Percentiles rank a stretch among this genome's conserved stretches.
phyloP scores from a whole-genome alignment of 2,329 filamentous ascomycete genomes.

The Calonectria fujianensis region DNA sequence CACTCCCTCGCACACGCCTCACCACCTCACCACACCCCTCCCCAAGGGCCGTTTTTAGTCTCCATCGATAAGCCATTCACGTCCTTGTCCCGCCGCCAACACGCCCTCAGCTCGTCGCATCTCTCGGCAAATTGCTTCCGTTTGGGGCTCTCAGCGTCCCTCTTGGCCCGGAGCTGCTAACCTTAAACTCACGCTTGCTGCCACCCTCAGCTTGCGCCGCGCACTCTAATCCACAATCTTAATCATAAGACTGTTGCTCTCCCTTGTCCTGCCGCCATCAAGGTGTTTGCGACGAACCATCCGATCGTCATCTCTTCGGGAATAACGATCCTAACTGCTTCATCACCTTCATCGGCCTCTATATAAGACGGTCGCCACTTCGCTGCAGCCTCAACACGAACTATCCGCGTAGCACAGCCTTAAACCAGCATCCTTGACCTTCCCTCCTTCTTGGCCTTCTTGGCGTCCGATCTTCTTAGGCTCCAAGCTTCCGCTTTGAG shows the following conservation, averaged over 20 bases:
- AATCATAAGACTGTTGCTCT: slow-evolving; percentile 39
- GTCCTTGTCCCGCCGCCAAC: slow-evolving; percentile 32
- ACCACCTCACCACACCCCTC: neutral
- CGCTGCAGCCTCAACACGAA: slow-evolving; percentile 38
- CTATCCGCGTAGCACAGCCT: slow-evolving; percentile 26
- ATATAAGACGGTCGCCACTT: slow-evolving; percentile 34
- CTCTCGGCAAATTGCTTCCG: slow-evolving; percentile 51
- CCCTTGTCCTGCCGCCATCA: slow-evolving; percentile 30
- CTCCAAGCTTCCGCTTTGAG: slow-evolving; percentile 46
- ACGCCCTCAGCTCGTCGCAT: slow-evolving; percentile 41
- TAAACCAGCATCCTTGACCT: slow-evolving; percentile 19
- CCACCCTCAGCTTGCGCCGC: slow-evolving; percentile 34
- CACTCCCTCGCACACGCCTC: neutral
- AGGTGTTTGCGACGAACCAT: slow-evolving; percentile 25
- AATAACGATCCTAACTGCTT: slow-evolving; percentile 1
- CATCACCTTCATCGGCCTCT: neutral
- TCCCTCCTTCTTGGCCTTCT: slow-evolving; percentile 42
- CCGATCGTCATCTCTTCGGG: slow-evolving; percentile 12
- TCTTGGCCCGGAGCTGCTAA: slow-evolving; percentile 41
- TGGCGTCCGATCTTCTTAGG: slow-evolving; percentile 46
- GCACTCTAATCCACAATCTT: slow-evolving; percentile 36
- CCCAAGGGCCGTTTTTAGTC: slow-evolving; percentile 29
- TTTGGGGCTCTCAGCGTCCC: slow-evolving; percentile 33
- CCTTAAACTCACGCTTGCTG: slow-evolving; percentile 29
- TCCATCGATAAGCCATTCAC: slow-evolving; percentile 29